These are phyloP conservation scores for Tolypocladium ovalisporum DNA, from an alignment of 2,329 filamentous ascomycete species.

Conservation along the genomic window DNA sequence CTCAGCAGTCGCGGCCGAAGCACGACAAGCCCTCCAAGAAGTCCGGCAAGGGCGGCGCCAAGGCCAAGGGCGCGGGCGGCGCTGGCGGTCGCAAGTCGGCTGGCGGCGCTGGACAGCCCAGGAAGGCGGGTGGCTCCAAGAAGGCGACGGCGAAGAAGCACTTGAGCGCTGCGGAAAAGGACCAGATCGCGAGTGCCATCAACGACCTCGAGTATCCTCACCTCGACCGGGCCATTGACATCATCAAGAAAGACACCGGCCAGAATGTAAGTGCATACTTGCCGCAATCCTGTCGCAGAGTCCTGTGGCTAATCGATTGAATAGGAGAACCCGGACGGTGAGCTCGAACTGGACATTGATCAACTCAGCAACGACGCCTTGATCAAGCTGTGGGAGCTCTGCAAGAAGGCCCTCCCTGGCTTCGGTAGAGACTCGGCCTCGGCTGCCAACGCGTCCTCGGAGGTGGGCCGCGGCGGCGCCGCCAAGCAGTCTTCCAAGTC, in stretches of 20 bases:
- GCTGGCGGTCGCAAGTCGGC: slow-evolving; percentile 31
- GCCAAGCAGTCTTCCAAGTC: slow-evolving; percentile 19
- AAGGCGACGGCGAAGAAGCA: slow-evolving; percentile 35
- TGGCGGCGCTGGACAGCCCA: slow-evolving; percentile 18
- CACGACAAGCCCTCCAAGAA: slow-evolving; percentile 50
- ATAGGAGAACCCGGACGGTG: slow-evolving; percentile 48
- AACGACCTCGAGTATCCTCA: slow-evolving; percentile 68
- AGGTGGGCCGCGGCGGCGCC: slow-evolving; percentile 15
- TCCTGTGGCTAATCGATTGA: slow-evolving; percentile 1
- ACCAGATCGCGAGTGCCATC: slow-evolving; percentile 79
- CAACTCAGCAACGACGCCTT: slow-evolving; percentile 44
- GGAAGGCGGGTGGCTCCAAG: slow-evolving; percentile 29
- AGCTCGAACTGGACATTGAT: slow-evolving; percentile 50
- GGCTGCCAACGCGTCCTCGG: slow-evolving; percentile 16
- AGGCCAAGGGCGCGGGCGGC: slow-evolving; percentile 31
- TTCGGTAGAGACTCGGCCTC: slow-evolving; percentile 24
- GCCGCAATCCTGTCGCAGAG: not conserved
- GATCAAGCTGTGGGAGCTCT: slow-evolving; percentile 37
- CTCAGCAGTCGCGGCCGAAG: slow-evolving; percentile 37
- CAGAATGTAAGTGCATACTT: slow-evolving; percentile 49
- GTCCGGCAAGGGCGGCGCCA: slow-evolving; percentile 45
- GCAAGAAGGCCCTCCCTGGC: slow-evolving; percentile 29
- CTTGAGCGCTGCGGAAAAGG: slow-evolving; percentile 73
- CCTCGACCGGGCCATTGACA: slow-evolving; percentile 70
- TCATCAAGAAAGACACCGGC: slow-evolving; percentile 80